Conservation (phyloP, 805 yeast genomes). For the Candida ulmi region DNA sequence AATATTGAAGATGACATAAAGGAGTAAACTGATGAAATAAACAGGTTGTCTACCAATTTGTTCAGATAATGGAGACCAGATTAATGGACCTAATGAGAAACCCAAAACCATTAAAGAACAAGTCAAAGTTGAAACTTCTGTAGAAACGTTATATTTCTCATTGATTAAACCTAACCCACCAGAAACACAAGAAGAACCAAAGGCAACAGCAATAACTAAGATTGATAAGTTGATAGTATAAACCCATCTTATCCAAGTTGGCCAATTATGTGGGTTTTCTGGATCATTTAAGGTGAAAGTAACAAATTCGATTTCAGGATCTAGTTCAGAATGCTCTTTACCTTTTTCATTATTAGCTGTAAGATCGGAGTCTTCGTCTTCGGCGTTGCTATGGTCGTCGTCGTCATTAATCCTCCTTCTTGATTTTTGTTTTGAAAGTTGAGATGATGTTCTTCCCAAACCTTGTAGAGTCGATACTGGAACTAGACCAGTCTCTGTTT, state of each 20-base stretch:
- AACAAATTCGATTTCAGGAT: conserved; percentile 75
- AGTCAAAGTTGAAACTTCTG: conserved; percentile 73
- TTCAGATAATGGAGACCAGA: conserved; percentile 89
- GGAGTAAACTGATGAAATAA: conserved; percentile 66
- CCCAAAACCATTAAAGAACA: conserved; percentile 89
- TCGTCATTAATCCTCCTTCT: conserved; percentile 22
- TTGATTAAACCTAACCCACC: conserved; percentile 72
- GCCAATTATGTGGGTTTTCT: conserved; percentile 89
- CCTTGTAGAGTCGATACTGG: conserved; percentile 68
- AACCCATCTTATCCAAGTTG: conserved; percentile 44
- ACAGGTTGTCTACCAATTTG: conserved; percentile 83
- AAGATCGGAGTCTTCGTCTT: conserved; percentile 18
- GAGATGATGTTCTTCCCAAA: conserved; percentile 49
- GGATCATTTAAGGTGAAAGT: conserved; percentile 79
- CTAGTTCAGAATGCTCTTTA: conserved; percentile 24
- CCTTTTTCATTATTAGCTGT: not conserved
- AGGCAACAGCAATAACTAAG: conserved; percentile 84
- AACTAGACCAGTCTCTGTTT: conserved; percentile 84
- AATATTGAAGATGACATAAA: conserved; percentile 75
- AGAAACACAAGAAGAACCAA: conserved; percentile 87
- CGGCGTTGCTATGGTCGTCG: conserved; percentile 21
- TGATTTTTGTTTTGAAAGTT: conserved; percentile 33
- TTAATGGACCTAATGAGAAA: conserved; percentile 77
- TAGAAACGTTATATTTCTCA: conserved; percentile 62
- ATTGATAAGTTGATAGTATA: conserved; percentile 66